A percentile compares a stretch with the other conserved stretches of the same genome.
Evolutionary conservation across 1,139 yeast genomes (phyloP).

Genomic region (Geotrichum fermentans): DNA sequence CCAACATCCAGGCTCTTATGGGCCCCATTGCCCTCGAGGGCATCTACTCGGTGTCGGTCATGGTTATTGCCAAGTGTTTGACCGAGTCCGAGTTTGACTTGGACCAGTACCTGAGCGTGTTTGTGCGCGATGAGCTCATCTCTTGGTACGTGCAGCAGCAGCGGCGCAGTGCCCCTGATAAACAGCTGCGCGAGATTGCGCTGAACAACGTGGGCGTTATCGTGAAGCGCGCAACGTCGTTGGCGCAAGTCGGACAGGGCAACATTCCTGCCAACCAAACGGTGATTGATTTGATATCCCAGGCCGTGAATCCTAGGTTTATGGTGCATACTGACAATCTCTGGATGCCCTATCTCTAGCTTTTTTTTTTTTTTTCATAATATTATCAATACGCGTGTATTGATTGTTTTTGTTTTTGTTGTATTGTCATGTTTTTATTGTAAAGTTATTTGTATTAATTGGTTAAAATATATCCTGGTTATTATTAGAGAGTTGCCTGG

Average conservation of each 20-base stretch:
- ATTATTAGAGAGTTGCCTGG: too few species aligned
- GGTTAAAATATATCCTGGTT: too few species aligned
- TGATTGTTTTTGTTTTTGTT: slow-evolving; percentile 3
- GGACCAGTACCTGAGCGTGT: slow-evolving; percentile 73
- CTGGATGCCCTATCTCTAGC: slow-evolving; percentile 89
- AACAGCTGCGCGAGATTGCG: slow-evolving; percentile 81
- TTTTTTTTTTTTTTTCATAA: slow-evolving; percentile 12
- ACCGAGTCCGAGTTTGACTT: slow-evolving; percentile 84
- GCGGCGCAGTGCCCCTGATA: slow-evolving; percentile 62
- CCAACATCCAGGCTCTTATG: slow-evolving; percentile 86
- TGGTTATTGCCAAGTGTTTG: slow-evolving; percentile 81
- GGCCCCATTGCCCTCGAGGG: slow-evolving; percentile 94
- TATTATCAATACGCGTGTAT: background rate
- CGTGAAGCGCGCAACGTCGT: slow-evolving; percentile 53
- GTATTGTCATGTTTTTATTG: background rate
- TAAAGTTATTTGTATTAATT: background rate
- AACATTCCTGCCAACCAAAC: slow-evolving; percentile 86
- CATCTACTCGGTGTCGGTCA: slow-evolving; percentile 74
- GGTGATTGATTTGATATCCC: slow-evolving; percentile 83
- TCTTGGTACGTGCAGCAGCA: slow-evolving; percentile 87
- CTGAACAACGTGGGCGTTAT: slow-evolving; percentile 82
- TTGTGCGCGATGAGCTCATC: slow-evolving; percentile 90
- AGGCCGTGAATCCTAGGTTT: slow-evolving; percentile 93
- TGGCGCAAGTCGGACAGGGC: slow-evolving; percentile 75
- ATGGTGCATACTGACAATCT: slow-evolving; percentile 87